Base-by-base conservation (phyloP, 768 basidiomycete species). In the Russula dissimulans region DNA sequence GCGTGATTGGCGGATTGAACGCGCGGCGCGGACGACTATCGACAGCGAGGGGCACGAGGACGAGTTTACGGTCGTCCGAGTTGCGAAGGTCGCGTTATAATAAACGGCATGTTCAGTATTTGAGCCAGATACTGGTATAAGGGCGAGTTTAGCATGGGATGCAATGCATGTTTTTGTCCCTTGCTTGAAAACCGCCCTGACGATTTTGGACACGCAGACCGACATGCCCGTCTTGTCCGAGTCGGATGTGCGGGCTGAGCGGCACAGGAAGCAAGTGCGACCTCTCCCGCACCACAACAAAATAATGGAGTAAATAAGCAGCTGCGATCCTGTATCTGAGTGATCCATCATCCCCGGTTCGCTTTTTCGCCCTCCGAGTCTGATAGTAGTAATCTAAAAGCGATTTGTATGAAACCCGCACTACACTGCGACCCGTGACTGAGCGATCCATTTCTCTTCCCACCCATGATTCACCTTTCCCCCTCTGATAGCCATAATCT, bases 41-140 rank as follows among this genome's bases (percentile, higher is more conserved):
- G 95, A 97, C 68, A 95, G 90, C 67, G 97, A 98, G 74, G 88
- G 95, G 36, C 85, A 95, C 45, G 95, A 97, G 66, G n/a, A n/a
- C n/a, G n/a, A n/a, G n/a, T n/a, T n/a, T n/a, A n/a, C n/a, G n/a
- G n/a, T n/a, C n/a, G n/a, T n/a, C n/a, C n/a, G n/a, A n/a, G n/a
- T n/a, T n/a, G n/a, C n/a, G n/a, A n/a, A n/a, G n/a, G n/a, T n/a
- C n/a, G n/a, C n/a, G n/a, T n/a, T n/a, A n/a, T n/a, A n/a, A n/a
- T n/a, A n/a, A n/a, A n/a, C n/a, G 97, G 98, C 66, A 97, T 98
- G 73, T 98, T 99, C 69, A 92, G 17, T 97, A 97, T 71, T 95
- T 94, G 41, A 91, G 86, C 68, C 89, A n/a, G n/a, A n/a, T n/a
- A 92, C 66, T 78, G n/a, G n/a, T 98, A 95, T 68, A 98, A 99